Base-by-base conservation (phyloP, 306 rosid species). In the Boehmeria nivea region DNA sequence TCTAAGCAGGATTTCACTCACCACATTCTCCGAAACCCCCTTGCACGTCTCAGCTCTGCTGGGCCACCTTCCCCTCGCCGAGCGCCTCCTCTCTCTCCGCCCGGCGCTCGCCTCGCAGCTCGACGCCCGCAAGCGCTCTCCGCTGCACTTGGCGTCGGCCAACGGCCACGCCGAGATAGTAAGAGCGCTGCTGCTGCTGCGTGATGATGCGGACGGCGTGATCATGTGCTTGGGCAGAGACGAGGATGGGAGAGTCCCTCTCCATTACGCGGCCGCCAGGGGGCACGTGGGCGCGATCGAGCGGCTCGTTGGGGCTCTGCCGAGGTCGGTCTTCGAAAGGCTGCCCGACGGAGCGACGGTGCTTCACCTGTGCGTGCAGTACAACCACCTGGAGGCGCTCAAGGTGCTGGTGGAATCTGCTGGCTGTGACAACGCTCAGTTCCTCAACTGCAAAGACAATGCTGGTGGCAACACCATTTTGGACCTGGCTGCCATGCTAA, bases 91-190 rank as follows among this genome's bases (percentile, higher is more conserved):
- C 25, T 1, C 12, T 12, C 28, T 42, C 20, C 36, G 40, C 3
- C 59, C 63, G 2, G 34, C 28, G 1, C 44, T 65, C 2, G 63
- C 70, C 2, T 3, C 12, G 5, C 21, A 36, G 45, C 25, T 53
- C 23, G 49, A 68, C 67, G 12, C 26, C 2, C 13, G 0, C 21
- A 24, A 12, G 15, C 49, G 62, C 12, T 6, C 43, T 25, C 57
- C 62, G 0, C 73, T 68, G 1, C 73, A 36, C 56, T 44, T 60
- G 61, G 73, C 67, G 11, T 52, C 72, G n/a, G 43, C 72, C 1
- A 33, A 49, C 24, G 60, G 65, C 18, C 65, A 57, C 13, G 22
- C 17, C 7, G 67, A 52, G 48, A 52, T 40, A 11, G 73, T 43
- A 0, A 16, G 24, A 20, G 62, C 15, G 6, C 8, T 52, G 61